Base-by-base conservation (phyloP, 2,329 filamentous ascomycete genomes). In the Nemania abortiva region DNA sequence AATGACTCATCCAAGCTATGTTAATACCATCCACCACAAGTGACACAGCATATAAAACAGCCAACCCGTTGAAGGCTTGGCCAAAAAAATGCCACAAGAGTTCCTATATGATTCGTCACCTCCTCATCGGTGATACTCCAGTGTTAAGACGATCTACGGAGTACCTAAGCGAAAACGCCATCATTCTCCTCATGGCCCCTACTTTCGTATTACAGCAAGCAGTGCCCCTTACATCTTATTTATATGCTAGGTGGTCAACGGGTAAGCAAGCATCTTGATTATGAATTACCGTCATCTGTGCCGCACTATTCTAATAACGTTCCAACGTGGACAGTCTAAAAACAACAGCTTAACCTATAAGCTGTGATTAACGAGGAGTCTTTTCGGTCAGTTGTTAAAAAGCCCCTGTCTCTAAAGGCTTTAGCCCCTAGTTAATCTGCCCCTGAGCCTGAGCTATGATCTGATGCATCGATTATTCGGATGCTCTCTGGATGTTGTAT, bases 221-320 rank as follows among this genome's bases (percentile, higher is more conserved):
- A 1, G 45, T 63, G 6, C 2, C 24, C 24, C 37, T 54, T 20
- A 63, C 24, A 1, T 31, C n/a, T 7, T 63, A 55, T 34, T 15
- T n/a, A 45, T 5, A 47, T 24, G 10, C n/a, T 47, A 6, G 42
- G 24, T 22, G 31, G 42, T 3, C 37, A 22, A 18, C 11, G 34
- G 6, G 42, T 24, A 31, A 39, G 34, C 6, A 18, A 47, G 15
- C 37, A 22, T 24, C 50, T 63, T 4, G 2, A n/a, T 10, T 9
- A 15, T 4, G 50, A 63, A n/a, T 22, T 63, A 9, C 24, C 27
- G n/a, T 42, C 61, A 7, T 6, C 56, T 1, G 53, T 61, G 58
- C 29, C 18, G n/a, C 24, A 47, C 34, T 47, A 54, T 10, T 37
- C n/a, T 6, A 29, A 42, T 9, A 53, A 53, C 6, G 3, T 53